Conservation (phyloP, 2,329 filamentous ascomycete genomes). For the Cercospora canescens region DNA sequence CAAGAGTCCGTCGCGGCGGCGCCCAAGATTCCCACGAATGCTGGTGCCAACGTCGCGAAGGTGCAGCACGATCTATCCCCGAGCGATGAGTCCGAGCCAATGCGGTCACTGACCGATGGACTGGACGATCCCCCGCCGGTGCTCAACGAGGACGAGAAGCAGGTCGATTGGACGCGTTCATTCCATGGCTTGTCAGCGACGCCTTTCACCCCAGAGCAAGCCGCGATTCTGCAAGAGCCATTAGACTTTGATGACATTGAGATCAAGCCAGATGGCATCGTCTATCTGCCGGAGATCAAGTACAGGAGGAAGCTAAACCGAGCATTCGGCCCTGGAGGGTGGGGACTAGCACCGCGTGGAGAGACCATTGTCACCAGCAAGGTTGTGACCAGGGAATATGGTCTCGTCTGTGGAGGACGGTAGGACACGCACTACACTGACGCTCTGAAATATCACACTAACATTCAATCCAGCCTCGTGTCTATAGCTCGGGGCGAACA, state of each 20-base stretch:
- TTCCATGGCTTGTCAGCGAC: constrained; percentile 74
- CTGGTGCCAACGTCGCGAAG: constrained; percentile 17
- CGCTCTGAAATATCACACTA: not conserved
- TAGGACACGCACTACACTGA: constrained; percentile 46
- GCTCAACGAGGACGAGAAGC: constrained; percentile 50
- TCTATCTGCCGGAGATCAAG: constrained; percentile 98
- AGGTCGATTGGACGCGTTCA: constrained; percentile 79
- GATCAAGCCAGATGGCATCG: constrained; percentile 94
- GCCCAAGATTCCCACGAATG: constrained; percentile 14
- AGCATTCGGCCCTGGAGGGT: constrained; percentile 92
- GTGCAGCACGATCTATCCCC: constrained; percentile 25
- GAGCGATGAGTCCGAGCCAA: constrained; percentile 25
- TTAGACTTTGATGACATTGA: constrained; percentile 77
- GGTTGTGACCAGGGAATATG: constrained; percentile 86
- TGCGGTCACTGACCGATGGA: constrained; percentile 49
- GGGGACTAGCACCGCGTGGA: constrained; percentile 87
- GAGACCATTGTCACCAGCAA: constrained; percentile 83
- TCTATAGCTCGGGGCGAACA: constrained; percentile 93
- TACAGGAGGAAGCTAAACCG: constrained; percentile 87
- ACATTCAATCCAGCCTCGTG: constrained; percentile 66
- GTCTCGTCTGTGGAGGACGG: constrained; percentile 84
- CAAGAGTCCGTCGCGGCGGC: constrained; percentile 19
- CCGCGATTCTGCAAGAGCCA: constrained; percentile 66
- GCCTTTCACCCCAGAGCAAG: constrained; percentile 70
- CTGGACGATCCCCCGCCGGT: constrained; percentile 53